A percentile compares a stretch with the other conserved stretches of the same genome.
Conservation (phyloP, 1,284 basidiomycete genomes). For the Puccinia coronata region DNA sequence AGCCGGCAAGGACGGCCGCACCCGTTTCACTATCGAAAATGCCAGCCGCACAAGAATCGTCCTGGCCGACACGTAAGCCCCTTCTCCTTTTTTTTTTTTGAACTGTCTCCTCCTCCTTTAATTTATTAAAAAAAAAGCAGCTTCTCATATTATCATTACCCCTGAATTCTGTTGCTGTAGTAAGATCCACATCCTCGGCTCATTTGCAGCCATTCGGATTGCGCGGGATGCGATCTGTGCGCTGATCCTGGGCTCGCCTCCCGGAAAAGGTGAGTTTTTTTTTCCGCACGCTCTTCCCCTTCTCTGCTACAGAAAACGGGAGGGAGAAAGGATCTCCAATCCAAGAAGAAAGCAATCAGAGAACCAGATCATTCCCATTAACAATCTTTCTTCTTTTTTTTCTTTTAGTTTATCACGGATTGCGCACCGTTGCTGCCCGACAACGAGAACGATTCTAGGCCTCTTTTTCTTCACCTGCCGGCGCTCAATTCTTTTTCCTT, state of each 20-base stretch:
- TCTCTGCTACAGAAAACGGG: neutral
- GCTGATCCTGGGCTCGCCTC: constrained; percentile 43
- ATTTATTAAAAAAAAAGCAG: neutral
- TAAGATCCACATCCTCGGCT: constrained; percentile 44
- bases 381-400: neutral
- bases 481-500: too few relatives aligned
- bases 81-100: neutral
- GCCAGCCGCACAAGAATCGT: constrained; percentile 49
- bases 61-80: constrained; percentile 38
- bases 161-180: constrained; percentile 3
- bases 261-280: constrained; percentile 41
- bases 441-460: constrained; percentile 48
- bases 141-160: too few relatives aligned
- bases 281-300: neutral
- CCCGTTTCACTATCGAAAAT: constrained; percentile 48
- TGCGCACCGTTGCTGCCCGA: constrained; percentile 44
- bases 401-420: constrained; percentile 37
- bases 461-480: too few relatives aligned
- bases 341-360: neutral
- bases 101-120: neutral
- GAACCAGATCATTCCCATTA: neutral
- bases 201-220: constrained; percentile 40
- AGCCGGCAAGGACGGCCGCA: constrained; percentile 44
- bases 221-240: constrained; percentile 45
- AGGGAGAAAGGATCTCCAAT: too few relatives aligned